Conservation (phyloP, 2,329 filamentous ascomycete genomes). For the Grosmannia serpens region DNA sequence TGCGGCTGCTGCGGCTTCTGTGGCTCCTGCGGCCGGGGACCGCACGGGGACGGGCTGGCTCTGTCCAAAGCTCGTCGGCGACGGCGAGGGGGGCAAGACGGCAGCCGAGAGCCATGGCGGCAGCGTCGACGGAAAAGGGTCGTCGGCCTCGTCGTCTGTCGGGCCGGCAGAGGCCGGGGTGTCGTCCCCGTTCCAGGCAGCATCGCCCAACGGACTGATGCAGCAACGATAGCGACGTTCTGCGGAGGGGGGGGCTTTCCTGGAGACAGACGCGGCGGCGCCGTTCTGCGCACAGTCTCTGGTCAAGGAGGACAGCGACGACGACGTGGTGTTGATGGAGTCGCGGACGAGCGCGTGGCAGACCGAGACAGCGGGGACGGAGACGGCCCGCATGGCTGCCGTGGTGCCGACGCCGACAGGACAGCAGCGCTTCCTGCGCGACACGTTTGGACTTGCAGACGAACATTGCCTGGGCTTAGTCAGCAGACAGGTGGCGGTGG, state of each 20-base stretch:
- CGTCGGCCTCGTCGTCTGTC: not conserved
- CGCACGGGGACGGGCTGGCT: not conserved
- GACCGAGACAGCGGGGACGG: not conserved
- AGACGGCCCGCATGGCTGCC: not conserved
- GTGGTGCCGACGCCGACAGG: not conserved
- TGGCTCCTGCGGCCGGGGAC: too few species aligned
- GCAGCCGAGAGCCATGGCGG: too few species aligned
- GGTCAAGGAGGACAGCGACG: not conserved
- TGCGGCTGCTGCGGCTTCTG: too few species aligned
- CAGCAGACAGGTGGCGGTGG: not conserved
- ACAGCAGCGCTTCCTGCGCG: not conserved
- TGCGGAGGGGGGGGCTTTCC: not conserved
- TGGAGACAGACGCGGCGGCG: not conserved
- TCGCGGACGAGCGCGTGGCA: not conserved
- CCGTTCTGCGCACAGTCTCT: too few species aligned
- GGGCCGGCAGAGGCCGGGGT: slow-evolving; percentile 1
- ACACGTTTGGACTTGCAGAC: not conserved
- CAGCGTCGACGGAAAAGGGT: not conserved
- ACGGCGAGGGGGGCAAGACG: not conserved
- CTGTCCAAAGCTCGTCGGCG: not conserved
- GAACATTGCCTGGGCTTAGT: slow-evolving; percentile 3
- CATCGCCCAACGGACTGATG: slow-evolving; percentile 3
- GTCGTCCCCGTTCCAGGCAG: slow-evolving; percentile 7
- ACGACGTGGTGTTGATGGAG: not conserved
- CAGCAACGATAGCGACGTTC: not conserved